These are phyloP conservation scores for Fusarium sulawesiense DNA, from an alignment of 2,329 filamentous ascomycete species.

Conservation along the genomic window DNA sequence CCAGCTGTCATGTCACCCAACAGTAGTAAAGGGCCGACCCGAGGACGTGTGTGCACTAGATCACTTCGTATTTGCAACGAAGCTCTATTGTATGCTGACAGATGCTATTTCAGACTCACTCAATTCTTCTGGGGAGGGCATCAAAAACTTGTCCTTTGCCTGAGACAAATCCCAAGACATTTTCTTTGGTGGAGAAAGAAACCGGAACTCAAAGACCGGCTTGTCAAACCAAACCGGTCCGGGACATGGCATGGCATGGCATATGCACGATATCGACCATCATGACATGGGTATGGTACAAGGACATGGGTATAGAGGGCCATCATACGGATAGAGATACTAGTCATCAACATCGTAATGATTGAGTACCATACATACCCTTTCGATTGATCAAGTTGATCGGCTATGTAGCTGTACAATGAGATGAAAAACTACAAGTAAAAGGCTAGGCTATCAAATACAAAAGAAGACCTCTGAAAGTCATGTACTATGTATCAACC, in stretches of 20 bases:
- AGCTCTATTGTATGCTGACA: background rate
- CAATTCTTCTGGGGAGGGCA: constrained; percentile 1
- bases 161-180: background rate
- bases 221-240: constrained; percentile 26
- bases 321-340: background rate
- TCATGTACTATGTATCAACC: background rate
- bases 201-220: constrained; percentile 32
- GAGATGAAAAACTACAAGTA: background rate
- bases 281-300: constrained; percentile 13
- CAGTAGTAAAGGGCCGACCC: constrained; percentile 19
- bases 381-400: background rate
- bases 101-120: background rate
- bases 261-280: constrained; percentile 33
- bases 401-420: background rate
- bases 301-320: constrained; percentile 3
- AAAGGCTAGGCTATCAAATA: background rate
- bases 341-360: background rate
- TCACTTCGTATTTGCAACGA: background rate
- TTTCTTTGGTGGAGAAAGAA: constrained; percentile 12
- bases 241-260: constrained; percentile 3
- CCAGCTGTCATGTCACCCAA: constrained; percentile 10
- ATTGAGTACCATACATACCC: background rate
- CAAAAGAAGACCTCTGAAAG: background rate
- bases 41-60: constrained; percentile 11
- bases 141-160: constrained; percentile 2